These are phyloP conservation scores for Monilinia fructigena DNA, from an alignment of 2,329 filamentous ascomycete genomes.

Conservation along the genomic window DNA sequence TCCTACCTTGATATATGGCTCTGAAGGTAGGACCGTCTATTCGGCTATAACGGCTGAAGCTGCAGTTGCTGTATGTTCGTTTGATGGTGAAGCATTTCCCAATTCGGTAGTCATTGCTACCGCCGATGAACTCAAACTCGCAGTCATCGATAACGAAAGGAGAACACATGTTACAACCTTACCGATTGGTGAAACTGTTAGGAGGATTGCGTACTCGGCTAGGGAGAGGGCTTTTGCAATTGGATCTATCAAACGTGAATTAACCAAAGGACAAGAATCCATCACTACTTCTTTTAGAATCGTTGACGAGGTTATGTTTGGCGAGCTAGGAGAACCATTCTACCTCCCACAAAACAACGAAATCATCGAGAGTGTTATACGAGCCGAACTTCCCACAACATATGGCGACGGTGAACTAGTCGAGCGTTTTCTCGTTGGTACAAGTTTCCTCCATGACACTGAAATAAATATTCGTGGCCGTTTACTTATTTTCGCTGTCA, in stretches of 20 bases:
- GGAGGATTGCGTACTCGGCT: slow-evolving; percentile 81
- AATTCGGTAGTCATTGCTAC: slow-evolving; percentile 80
- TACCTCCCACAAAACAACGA: slow-evolving; percentile 60
- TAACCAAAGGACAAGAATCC: slow-evolving; percentile 69
- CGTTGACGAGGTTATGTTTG: slow-evolving; percentile 87
- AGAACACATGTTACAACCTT: slow-evolving; percentile 86
- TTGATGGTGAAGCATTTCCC: slow-evolving; percentile 79
- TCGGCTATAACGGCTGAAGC: slow-evolving; percentile 91
- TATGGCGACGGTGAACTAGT: slow-evolving; percentile 53
- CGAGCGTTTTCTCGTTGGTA: slow-evolving; percentile 90
- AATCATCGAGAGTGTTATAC: slow-evolving; percentile 80
- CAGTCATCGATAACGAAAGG: slow-evolving; percentile 76
- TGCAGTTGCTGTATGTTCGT: slow-evolving; percentile 76
- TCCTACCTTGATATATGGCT: slow-evolving; percentile 87
- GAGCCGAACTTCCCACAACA: slow-evolving; percentile 66
- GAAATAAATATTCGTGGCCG: slow-evolving; percentile 63
- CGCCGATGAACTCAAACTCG: slow-evolving; percentile 71
- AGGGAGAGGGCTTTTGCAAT: slow-evolving; percentile 79
- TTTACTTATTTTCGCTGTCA: slow-evolving; percentile 81
- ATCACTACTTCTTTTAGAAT: slow-evolving; percentile 81
- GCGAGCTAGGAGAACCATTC: slow-evolving; percentile 64
- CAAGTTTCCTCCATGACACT: slow-evolving; percentile 63
- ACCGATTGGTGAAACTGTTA: slow-evolving; percentile 75
- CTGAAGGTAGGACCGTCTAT: slow-evolving; percentile 84
- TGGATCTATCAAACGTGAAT: slow-evolving; percentile 75